Base-by-base conservation (phyloP, 2,329 filamentous ascomycete species). In the Cordyceps farinosa region DNA sequence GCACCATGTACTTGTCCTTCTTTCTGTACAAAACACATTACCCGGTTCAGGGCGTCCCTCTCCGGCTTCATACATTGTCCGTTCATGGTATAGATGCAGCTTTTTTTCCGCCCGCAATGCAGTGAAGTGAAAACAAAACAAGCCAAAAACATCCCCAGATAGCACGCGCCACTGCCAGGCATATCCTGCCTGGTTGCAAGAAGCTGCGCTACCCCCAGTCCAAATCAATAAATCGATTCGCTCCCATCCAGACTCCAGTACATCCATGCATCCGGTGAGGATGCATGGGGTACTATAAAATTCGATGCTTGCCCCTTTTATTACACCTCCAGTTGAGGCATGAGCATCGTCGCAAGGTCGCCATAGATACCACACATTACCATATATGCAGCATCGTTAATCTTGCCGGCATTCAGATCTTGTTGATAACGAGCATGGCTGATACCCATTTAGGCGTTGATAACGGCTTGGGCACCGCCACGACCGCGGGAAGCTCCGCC, bases 401-500 rank as follows among this genome's bases (percentile, higher is more conserved):
- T 30, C 40, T 60, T 58, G 38, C 47, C 30, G 36, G 32, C 29
- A 34, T 45, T 27, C 56, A 50, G 6, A 40, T 17, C n/a, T 61
- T 47, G 10, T n/a, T 17, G 7, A 44, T 32, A 42, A 32, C 30
- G 59, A 13, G 62, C 29, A 42, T 57, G 32, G 27, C 58, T 47
- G 61, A 65, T 52, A 29, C 47, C 50, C 62, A 42, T 63, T 70
- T 77, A 85, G 68, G 80, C 82, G 67, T 83, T 85, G 69, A 82
- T 79, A 55, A 77, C 32, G 27, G 44, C 71, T 73, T 84, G 83
- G 56, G 82, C 76, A 66, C 80, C 83, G 67, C 89, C 87, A 68
- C 90, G 86, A 63, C 86, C 84, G 65, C 87, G 85, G 67, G 86
- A 79, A 70, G 82, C 80, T 69, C 86, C 86, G 67, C 90, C 89